These are phyloP conservation scores for Tetrahymena thermophila DNA, from an alignment of 73 alveolate genomes.

Conservation along the genomic window DNA sequence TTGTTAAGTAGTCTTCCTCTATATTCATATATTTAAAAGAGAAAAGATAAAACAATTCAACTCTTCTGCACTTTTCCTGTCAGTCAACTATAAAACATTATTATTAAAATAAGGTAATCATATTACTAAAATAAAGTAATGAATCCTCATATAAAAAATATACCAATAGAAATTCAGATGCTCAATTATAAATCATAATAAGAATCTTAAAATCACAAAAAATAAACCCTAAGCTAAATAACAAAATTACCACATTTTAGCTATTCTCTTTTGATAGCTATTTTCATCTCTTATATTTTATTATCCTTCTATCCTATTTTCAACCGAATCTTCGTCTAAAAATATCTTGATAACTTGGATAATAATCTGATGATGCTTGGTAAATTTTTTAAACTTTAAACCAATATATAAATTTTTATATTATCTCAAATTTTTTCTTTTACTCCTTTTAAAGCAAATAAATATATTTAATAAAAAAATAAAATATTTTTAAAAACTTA, in stretches of 20 bases:
- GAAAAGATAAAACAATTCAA: background rate
- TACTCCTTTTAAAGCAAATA: too few relatives aligned
- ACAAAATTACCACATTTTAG: background rate
- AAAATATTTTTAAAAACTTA: too few relatives aligned
- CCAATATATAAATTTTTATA: too few relatives aligned
- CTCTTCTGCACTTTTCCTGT: background rate
- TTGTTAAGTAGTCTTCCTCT: background rate
- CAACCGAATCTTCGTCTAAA: background rate
- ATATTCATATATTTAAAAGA: background rate
- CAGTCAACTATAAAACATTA: background rate
- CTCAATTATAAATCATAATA: background rate
- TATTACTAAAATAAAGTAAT: background rate
- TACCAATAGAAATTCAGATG: background rate
- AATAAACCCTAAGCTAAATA: background rate
- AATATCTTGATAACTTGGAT: background rate
- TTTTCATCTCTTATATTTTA: background rate
- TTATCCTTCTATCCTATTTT: background rate
- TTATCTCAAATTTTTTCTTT: too few relatives aligned
- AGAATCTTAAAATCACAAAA: background rate
- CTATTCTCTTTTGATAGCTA: background rate
- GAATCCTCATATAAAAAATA: background rate
- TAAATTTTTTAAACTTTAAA: background rate
- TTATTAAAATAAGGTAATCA: background rate
- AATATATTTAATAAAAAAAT: too few relatives aligned
- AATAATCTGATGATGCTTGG: background rate